Percentiles rank a stretch among this genome's conserved stretches.
Conservation (phyloP, 345 rosid genomes). For the Erodium maritimum region DNA sequence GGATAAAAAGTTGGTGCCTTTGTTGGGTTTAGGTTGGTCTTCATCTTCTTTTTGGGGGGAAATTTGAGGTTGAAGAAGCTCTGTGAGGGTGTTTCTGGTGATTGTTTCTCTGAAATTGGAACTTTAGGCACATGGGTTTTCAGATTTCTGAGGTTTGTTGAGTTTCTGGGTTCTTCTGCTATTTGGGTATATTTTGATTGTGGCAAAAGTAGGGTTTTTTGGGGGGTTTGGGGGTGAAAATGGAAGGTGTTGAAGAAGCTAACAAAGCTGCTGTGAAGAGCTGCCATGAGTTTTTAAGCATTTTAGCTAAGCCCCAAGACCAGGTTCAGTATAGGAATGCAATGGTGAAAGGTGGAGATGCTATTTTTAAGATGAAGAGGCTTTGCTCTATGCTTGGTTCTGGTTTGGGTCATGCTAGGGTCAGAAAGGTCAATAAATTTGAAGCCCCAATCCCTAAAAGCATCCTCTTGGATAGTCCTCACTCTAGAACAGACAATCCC, state of each 20-base stretch:
- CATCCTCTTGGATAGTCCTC: conserved; percentile 46
- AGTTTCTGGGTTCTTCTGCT: too few relatives aligned
- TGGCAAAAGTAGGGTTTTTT: conserved; percentile 20
- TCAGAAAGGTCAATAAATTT: conserved; percentile 56
- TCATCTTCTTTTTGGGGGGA: not conserved
- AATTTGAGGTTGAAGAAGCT: not conserved
- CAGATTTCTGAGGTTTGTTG: conserved; percentile 11
- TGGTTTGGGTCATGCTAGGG: conserved; percentile 90
- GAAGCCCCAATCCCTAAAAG: conserved; percentile 38
- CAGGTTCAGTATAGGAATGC: conserved; percentile 45
- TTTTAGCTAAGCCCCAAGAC: conserved; percentile 49
- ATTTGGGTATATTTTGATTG: conserved; percentile 15
- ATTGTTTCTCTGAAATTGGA: too few relatives aligned
- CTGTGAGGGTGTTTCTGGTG: not conserved
- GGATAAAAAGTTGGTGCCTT: not conserved
- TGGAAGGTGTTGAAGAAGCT: conserved; percentile 92
- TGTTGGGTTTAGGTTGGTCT: not conserved
- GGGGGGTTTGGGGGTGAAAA: conserved; percentile 15
- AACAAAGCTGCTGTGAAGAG: conserved; percentile 80
- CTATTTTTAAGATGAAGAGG: conserved; percentile 78
- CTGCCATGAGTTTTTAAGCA: conserved; percentile 63
- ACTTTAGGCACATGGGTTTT: not conserved
- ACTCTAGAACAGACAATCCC: conserved; percentile 23
- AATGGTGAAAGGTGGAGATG: conserved; percentile 65
- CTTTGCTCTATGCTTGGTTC: conserved; percentile 58